A percentile compares a stretch with the other conserved stretches of the same genome.
Evolutionary conservation across 345 rosid genomes (phyloP).

Genomic region (Carallia pectinifolia): DNA sequence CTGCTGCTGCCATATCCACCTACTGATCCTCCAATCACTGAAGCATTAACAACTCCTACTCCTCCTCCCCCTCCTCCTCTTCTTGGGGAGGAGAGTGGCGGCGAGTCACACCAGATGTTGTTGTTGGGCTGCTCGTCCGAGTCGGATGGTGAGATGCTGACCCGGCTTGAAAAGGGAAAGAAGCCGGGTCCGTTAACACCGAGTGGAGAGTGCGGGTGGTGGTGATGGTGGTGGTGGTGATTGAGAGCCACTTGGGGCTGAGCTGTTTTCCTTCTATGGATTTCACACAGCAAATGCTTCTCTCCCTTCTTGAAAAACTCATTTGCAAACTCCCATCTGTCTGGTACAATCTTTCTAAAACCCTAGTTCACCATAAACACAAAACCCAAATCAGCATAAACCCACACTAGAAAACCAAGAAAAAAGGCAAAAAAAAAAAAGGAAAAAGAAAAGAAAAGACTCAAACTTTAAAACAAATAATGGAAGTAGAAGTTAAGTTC

Average conservation of each 20-base stretch:
- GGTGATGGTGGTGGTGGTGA: slow-evolving; percentile 49
- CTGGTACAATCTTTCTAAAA: slow-evolving; percentile 95
- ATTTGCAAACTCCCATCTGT: slow-evolving; percentile 97
- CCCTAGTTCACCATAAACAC: slow-evolving; percentile 49
- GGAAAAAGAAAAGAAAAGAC: background rate
- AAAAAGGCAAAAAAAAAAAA: too few relatives aligned
- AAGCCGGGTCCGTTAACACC: slow-evolving; percentile 38
- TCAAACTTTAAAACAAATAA: background rate
- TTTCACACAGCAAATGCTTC: slow-evolving; percentile 87
- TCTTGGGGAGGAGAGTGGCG: slow-evolving; percentile 44
- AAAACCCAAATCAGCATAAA: slow-evolving; percentile 12
- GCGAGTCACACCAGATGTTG: slow-evolving; percentile 62
- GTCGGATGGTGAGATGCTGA: slow-evolving; percentile 54
- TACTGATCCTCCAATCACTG: slow-evolving; percentile 7
- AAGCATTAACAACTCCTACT: slow-evolving; percentile 20
- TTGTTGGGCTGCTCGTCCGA: slow-evolving; percentile 45
- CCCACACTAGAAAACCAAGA: background rate
- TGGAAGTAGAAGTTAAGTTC: background rate
- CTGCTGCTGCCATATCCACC: slow-evolving; percentile 25
- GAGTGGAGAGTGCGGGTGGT: slow-evolving; percentile 47
- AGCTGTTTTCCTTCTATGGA: slow-evolving; percentile 83
- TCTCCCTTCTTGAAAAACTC: slow-evolving; percentile 93
- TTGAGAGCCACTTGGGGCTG: slow-evolving; percentile 55
- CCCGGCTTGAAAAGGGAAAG: slow-evolving; percentile 53
- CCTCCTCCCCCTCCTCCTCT: slow-evolving; percentile 26